Evolutionary conservation across 2,329 filamentous ascomycete species (phyloP).

Genomic region (Rutstroemia sydowiana): DNA sequence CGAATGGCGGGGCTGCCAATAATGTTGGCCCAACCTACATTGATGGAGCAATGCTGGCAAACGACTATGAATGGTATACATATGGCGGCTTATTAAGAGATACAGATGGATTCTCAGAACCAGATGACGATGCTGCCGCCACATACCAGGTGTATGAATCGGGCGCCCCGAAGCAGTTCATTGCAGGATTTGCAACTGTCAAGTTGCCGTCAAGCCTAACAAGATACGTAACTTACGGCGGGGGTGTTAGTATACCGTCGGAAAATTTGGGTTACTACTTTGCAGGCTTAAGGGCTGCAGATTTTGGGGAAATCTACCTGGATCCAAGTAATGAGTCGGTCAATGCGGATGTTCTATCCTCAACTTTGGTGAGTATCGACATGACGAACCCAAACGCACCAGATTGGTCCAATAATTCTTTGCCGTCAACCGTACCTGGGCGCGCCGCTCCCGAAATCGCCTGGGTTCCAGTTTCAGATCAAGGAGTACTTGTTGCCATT

Average conservation of each 20-base stretch:
- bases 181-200: neutral
- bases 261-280: slow-evolving; percentile 69
- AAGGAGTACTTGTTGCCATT: slow-evolving; percentile 70
- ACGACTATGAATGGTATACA: slow-evolving; percentile 54
- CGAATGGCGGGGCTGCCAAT: slow-evolving; percentile 38
- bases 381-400: slow-evolving; percentile 44
- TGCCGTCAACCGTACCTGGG: slow-evolving; percentile 42
- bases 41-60: slow-evolving; percentile 59
- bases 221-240: slow-evolving; percentile 58
- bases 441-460: slow-evolving; percentile 59
- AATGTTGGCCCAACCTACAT: slow-evolving; percentile 48
- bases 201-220: slow-evolving; percentile 41
- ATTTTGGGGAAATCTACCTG: slow-evolving; percentile 42
- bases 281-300: slow-evolving; percentile 49
- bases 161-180: slow-evolving; percentile 34
- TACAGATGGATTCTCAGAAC: slow-evolving; percentile 33
- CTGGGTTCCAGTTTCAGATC: slow-evolving; percentile 69
- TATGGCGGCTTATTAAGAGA: slow-evolving; percentile 50
- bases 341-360: slow-evolving; percentile 36
- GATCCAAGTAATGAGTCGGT: slow-evolving; percentile 13
- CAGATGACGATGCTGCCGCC: slow-evolving; percentile 38
- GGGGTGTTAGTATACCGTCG: slow-evolving; percentile 55
- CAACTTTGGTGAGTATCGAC: slow-evolving; percentile 54
- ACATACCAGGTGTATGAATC: slow-evolving; percentile 48
- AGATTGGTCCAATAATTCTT: slow-evolving; percentile 49